These are phyloP conservation scores for Aspergillus heteromorphus DNA, from an alignment of 495 filamentous ascomycete species.

Conservation along the genomic window DNA sequence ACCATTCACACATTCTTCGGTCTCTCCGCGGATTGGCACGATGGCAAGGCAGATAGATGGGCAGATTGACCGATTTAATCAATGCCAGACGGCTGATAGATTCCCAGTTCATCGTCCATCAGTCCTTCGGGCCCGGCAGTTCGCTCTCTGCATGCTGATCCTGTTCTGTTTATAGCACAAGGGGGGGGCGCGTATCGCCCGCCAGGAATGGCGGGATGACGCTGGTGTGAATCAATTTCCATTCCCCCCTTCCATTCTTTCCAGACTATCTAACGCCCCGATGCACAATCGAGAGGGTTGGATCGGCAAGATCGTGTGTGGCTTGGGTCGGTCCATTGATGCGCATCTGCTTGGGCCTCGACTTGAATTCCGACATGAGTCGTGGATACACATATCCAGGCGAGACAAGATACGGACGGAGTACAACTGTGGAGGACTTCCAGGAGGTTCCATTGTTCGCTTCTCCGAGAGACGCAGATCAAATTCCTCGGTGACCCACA, in stretches of 20 bases:
- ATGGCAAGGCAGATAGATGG: too few species aligned
- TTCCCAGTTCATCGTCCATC: neutral
- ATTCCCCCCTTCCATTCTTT: neutral
- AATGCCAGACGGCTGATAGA: neutral
- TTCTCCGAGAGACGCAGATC: neutral
- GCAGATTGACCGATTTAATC: neutral
- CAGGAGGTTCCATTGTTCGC: neutral
- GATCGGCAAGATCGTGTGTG: too few species aligned
- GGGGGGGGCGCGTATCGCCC: neutral
- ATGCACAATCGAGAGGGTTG: too few species aligned
- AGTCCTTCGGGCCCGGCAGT: neutral
- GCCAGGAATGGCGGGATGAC: neutral
- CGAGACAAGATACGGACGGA: too few species aligned
- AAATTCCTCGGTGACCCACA: neutral
- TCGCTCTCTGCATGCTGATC: neutral
- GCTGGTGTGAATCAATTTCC: neutral
- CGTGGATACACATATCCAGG: too few species aligned
- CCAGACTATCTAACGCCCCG: neutral
- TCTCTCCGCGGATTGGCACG: neutral
- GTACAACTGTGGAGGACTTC: too few species aligned
- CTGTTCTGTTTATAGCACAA: neutral
- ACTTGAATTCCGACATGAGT: too few species aligned
- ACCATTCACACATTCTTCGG: neutral
- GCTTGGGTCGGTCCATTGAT: too few species aligned
- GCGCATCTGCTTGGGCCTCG: too few species aligned